A percentile compares a stretch with the other conserved stretches of the same genome.
Conservation (phyloP, 1,139 yeast genomes). For the Candida frijolesensis region DNA sequence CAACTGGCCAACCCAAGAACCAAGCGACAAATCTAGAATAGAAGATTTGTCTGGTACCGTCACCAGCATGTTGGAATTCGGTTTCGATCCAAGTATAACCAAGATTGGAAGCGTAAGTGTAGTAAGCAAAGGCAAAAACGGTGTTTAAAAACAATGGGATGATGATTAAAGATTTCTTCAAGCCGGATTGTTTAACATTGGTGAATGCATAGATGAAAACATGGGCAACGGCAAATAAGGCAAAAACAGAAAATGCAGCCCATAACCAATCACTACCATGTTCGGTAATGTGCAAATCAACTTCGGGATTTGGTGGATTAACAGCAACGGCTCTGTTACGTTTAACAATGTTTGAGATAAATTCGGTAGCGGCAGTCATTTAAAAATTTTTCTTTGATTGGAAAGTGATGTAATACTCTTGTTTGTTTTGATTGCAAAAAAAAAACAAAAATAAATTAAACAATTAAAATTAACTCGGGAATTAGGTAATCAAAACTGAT, state of each 20-base stretch:
- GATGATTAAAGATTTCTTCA: constrained; percentile 46
- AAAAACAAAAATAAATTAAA: background rate
- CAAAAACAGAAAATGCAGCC: constrained; percentile 61
- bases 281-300: constrained; percentile 54
- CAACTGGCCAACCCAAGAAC: constrained; percentile 64
- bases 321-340: constrained; percentile 51
- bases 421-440: constrained; percentile 7
- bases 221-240: constrained; percentile 43
- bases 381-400: background rate
- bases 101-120: constrained; percentile 66
- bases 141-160: constrained; percentile 50
- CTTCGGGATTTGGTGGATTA: constrained; percentile 43
- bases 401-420: background rate
- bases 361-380: background rate
- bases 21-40: constrained; percentile 69
- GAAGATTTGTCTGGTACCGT: constrained; percentile 59
- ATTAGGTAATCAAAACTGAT: background rate
- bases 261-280: constrained; percentile 75
- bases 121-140: constrained; percentile 54
- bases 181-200: constrained; percentile 32
- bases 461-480: background rate
- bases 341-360: constrained; percentile 13
- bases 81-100: constrained; percentile 60
- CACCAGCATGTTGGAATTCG: constrained; percentile 56
- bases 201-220: constrained; percentile 41